These are phyloP conservation scores for Tetrahymena thermophila DNA, from an alignment of 73 alveolate species.

Conservation along the genomic window DNA sequence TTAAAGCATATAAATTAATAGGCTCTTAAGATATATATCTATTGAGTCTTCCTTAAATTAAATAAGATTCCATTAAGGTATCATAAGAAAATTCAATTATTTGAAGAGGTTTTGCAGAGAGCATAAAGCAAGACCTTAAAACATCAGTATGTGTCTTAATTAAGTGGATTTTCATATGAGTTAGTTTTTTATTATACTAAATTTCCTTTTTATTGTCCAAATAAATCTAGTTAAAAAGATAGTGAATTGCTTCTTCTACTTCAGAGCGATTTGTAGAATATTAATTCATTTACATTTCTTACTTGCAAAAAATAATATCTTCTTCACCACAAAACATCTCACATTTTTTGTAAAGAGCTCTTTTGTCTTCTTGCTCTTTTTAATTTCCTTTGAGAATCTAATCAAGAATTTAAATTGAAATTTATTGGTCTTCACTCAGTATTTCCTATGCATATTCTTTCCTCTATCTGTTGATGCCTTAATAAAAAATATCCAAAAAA, in stretches of 20 bases:
- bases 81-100: not conserved
- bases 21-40: not conserved
- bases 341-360: not conserved
- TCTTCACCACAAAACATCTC: not conserved
- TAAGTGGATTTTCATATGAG: not conserved
- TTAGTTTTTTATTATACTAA: not conserved
- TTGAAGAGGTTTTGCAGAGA: not conserved
- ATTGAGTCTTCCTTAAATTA: not conserved
- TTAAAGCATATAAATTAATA: not conserved
- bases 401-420: not conserved
- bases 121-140: not conserved
- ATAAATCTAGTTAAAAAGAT: not conserved
- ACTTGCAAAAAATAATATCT: not conserved
- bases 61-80: not conserved
- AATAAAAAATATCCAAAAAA: not conserved
- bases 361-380: not conserved
- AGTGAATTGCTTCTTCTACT: not conserved
- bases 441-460: not conserved
- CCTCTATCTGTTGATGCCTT: not conserved
- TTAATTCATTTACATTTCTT: not conserved
- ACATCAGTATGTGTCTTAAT: not conserved
- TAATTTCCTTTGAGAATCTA: not conserved
- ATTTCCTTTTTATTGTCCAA: not conserved
- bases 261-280: not conserved
- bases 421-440: not conserved